Base-by-base conservation (phyloP, 768 basidiomycete genomes). In the Russula dissimulans region DNA sequence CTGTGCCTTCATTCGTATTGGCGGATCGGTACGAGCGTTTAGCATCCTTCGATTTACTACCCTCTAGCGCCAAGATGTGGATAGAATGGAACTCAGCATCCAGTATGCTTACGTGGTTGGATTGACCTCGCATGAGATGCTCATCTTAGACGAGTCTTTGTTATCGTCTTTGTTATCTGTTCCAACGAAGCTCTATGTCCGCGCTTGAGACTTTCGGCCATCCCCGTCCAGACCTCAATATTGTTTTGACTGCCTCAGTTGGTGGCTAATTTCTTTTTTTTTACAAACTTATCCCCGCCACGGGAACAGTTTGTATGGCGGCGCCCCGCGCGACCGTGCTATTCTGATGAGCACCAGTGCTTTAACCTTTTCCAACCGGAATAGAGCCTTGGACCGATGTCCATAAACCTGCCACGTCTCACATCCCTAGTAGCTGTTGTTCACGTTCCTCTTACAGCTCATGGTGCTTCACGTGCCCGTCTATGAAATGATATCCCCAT, bases 361-460 rank as follows among this genome's bases (percentile, higher is more conserved):
- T 57, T 56, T 46, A 34, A 26, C n/a, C 54, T 46, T 34, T 59
- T 59, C 58, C 46, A 34, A 26, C 22, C 22, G 22, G 52, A 42
- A 47, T 29, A 32, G 42, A 43, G 12, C 43, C 31, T 18, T 32
- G 38, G 43, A 48, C 36, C 38, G n/a, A 17, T 15, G 44, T 46
- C 26, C 44, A 49, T 41, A 41, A 48, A 3, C 36, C 11, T 52
- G 45, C 43, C 57, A 53, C 57, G 51, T 57, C 29, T 57, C 9
- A 22, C 6, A 17, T 17, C 18, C 31, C n/a, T 15, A 31, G 22
- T 43, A 5, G 14, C 41, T 8, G 50, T 47, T 8, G 50, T 47
- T 18, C 34, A 18, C 43, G 34, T 46, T 31, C 32, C 12, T 32
- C 46, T 39, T 18, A 36, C 10, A 5, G 10, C 5, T 10, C 10